Evolutionary conservation across 306 rosid species (phyloP).

Genomic region (Vigna nakashimae): DNA sequence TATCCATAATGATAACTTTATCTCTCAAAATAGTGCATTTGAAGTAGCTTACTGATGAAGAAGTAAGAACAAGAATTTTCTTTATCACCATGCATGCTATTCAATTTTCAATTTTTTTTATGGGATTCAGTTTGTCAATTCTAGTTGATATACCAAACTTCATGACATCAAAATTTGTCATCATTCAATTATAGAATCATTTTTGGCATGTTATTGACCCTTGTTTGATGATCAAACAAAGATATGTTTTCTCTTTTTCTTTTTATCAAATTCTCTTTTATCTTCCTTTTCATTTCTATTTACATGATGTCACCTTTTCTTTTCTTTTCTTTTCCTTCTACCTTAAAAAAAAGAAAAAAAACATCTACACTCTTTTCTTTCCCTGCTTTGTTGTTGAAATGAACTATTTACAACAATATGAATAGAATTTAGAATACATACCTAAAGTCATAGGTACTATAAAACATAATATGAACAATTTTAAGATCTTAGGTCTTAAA

Average conservation of each 20-base stretch:
- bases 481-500: no score
- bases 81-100: conserved; percentile 5
- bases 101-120: conserved; percentile 1
- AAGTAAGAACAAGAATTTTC: not conserved
- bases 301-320: not conserved
- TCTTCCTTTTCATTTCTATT: no score
- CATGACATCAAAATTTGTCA: conserved; percentile 24
- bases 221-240: not conserved
- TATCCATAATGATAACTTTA: conserved; percentile 6
- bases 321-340: no score
- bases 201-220: not conserved
- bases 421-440: not conserved
- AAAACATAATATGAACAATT: no score
- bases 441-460: no score
- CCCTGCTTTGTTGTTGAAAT: not conserved
- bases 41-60: not conserved
- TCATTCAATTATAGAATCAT: conserved; percentile 3
- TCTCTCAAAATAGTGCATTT: not conserved
- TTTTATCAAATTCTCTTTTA: no score
- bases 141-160: not conserved
- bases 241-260: not conserved
- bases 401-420: not conserved
- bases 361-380: no score
- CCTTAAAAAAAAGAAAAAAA: no score
- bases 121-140: conserved; percentile 14